These are phyloP conservation scores for Silybum marianum DNA, from an alignment of 129 eudicot species.

Conservation along the genomic window DNA sequence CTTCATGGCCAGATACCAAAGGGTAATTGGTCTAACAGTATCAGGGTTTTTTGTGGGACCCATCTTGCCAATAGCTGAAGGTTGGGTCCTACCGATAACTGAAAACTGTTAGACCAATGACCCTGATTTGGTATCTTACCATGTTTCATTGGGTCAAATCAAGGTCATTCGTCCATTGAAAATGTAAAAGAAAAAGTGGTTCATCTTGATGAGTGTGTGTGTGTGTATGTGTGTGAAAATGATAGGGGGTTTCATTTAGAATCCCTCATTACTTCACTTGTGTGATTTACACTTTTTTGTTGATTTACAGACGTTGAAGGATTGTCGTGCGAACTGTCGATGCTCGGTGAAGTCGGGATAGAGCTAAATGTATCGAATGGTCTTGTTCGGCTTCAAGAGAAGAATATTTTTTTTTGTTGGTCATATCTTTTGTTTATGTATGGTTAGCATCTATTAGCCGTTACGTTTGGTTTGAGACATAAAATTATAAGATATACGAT, in stretches of 20 bases:
- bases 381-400: slow-evolving; percentile 12
- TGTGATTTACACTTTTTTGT: background rate
- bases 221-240: background rate
- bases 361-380: slow-evolving; percentile 20
- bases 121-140: background rate
- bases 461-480: background rate
- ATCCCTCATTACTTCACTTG: no score
- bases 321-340: slow-evolving; percentile 73
- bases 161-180: background rate
- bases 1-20: background rate
- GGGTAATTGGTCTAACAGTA: background rate
- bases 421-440: slow-evolving; percentile 12
- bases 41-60: background rate
- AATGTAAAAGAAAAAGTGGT: background rate
- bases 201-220: no score
- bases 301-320: slow-evolving; percentile 59
- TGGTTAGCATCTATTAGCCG: slow-evolving; percentile 1
- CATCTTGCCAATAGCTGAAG: background rate
- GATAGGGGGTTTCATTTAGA: background rate
- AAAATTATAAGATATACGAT: background rate
- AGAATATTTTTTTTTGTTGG: slow-evolving; percentile 1
- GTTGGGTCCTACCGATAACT: background rate
- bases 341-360: slow-evolving; percentile 44
- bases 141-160: background rate
- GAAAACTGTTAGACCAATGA: background rate